Conservation (phyloP, 1,139 yeast species). For the Tardiomyces digboiensis region DNA sequence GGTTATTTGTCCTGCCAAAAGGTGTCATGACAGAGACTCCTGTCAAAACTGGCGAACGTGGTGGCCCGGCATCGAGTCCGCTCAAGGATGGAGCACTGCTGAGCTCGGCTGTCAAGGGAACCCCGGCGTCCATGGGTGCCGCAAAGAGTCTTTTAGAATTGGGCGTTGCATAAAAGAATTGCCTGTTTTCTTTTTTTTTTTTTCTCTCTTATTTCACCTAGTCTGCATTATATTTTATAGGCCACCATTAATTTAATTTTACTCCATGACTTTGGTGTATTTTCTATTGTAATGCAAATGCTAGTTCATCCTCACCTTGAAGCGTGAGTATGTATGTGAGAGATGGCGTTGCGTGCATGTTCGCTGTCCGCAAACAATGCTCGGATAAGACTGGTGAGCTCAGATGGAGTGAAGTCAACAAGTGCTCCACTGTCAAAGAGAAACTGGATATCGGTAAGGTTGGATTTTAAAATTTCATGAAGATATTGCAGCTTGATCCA, state of each 20-base stretch:
- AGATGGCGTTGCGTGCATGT: slow-evolving; percentile 48
- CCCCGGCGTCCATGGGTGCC: slow-evolving; percentile 41
- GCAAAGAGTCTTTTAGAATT: slow-evolving; percentile 37
- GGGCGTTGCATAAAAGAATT: slow-evolving; percentile 16
- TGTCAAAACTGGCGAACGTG: not conserved
- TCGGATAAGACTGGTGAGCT: slow-evolving; percentile 49
- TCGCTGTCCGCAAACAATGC: slow-evolving; percentile 67
- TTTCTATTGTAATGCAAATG: not conserved
- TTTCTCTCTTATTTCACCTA: no score
- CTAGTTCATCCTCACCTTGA: not conserved
- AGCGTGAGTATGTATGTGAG: no score
- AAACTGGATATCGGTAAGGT: slow-evolving; percentile 60
- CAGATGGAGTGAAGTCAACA: slow-evolving; percentile 59
- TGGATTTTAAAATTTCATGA: slow-evolving; percentile 24
- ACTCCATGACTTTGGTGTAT: not conserved
- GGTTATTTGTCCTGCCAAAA: not conserved
- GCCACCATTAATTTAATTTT: no score
- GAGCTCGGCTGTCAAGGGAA: slow-evolving; percentile 19
- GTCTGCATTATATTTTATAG: no score
- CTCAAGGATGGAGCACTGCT: slow-evolving; percentile 1
- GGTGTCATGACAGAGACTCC: not conserved
- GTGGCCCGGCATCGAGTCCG: slow-evolving; percentile 4
- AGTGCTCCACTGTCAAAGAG: slow-evolving; percentile 66
- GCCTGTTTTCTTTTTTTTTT: not conserved
- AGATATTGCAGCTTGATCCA: slow-evolving; percentile 31